Percentiles rank a stretch among this genome's conserved stretches.
Conservation (phyloP, 345 rosid species). For the Camelina laxa region DNA sequence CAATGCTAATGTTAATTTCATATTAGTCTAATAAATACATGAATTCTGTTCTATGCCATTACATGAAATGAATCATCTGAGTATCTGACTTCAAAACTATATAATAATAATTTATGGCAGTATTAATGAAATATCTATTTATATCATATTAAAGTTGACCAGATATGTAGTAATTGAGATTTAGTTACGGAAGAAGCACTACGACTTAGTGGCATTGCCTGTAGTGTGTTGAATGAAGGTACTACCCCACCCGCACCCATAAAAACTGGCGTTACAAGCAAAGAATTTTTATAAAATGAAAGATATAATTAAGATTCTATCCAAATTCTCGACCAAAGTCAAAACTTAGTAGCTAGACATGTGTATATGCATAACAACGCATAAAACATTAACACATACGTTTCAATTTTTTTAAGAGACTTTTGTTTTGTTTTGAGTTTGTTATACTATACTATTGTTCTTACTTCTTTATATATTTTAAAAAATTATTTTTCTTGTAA, state of each 20-base stretch:
- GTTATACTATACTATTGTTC: not conserved
- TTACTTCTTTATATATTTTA: not conserved
- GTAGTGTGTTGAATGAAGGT: constrained; percentile 35
- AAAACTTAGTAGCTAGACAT: constrained; percentile 35
- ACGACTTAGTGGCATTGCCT: constrained; percentile 41
- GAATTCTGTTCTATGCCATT: not conserved
- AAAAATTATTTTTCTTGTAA: not conserved
- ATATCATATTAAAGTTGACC: constrained; percentile 42
- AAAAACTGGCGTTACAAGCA: constrained; percentile 6
- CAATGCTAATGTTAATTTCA: not conserved
- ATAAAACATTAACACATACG: constrained; percentile 24
- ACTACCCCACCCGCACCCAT: constrained; percentile 46
- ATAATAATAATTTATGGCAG: not conserved
- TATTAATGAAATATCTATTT: not conserved
- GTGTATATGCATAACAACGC: constrained; percentile 36
- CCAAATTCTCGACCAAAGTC: constrained; percentile 33
- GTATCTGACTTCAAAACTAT: not conserved
- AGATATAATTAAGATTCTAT: constrained; percentile 29
- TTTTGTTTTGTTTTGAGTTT: not conserved
- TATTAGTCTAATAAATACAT: not conserved
- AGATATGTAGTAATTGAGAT: constrained; percentile 38
- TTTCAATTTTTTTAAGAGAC: not conserved
- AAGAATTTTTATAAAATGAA: not conserved
- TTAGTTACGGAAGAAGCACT: constrained; percentile 44
- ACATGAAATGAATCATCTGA: constrained; percentile 8